These are phyloP conservation scores for Chaetomium sp. DNA, from an alignment of 2,329 filamentous ascomycete species.

Conservation along the genomic window DNA sequence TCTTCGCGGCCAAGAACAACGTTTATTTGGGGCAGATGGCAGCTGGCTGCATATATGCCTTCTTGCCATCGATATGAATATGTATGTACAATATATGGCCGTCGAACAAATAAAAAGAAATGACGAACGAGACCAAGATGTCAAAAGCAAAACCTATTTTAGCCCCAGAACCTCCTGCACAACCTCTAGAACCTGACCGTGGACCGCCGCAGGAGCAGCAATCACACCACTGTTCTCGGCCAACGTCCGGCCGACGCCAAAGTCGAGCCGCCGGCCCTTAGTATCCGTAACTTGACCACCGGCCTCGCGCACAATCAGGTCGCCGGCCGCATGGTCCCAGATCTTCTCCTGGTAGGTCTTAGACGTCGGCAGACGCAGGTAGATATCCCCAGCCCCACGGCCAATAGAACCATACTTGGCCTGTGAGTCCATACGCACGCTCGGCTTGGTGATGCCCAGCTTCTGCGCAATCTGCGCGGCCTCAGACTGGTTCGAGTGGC, in stretches of 20 bases:
- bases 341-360: constrained; percentile 97
- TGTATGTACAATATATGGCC: constrained; percentile 21
- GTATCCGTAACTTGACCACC: constrained; percentile 90
- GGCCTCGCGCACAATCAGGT: constrained; percentile 88
- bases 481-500: constrained; percentile 83
- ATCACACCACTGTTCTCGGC: constrained; percentile 90
- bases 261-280: constrained; percentile 77
- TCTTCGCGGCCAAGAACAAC: neutral
- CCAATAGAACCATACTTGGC: constrained; percentile 97
- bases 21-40: neutral
- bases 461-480: constrained; percentile 76
- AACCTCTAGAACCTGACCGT: constrained; percentile 67
- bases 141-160: constrained; percentile 27
- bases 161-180: constrained; percentile 70
- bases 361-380: constrained; percentile 74
- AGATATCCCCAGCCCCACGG: constrained; percentile 87
- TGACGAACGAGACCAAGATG: neutral
- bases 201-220: constrained; percentile 71
- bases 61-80: constrained; percentile 4
- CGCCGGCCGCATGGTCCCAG: constrained; percentile 96
- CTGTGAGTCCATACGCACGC: constrained; percentile 94
- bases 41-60: constrained; percentile 14
- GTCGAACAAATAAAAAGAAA: neutral
- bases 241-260: constrained; percentile 77
- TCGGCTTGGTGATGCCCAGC: constrained; percentile 81